These are phyloP conservation scores for Vitis vinifera DNA, from an alignment of 164 flowering plant species.

Conservation along the genomic window ASM3070453v1 NC_081811.1:24590501-24591000, in stretches of 20 bases:
- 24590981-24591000: slow-evolving; percentile 46
- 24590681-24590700: slow-evolving; percentile 19
- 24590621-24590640: slow-evolving; percentile 47
- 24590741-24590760: slow-evolving; percentile 47
- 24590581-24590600: slow-evolving; percentile 49
- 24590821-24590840: slow-evolving; percentile 32
- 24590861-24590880: not conserved
- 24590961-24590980: slow-evolving; percentile 13
- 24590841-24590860: not conserved
- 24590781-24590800: slow-evolving; percentile 55
- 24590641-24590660: slow-evolving; percentile 56
- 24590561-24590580: slow-evolving; percentile 43
- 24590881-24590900: not conserved
- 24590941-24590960: slow-evolving; percentile 35
- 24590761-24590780: slow-evolving; percentile 56
- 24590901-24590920: no score
- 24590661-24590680: slow-evolving; percentile 37
- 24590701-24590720: slow-evolving; percentile 35
- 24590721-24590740: slow-evolving; percentile 66
- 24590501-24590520: slow-evolving; percentile 22
- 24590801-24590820: slow-evolving; percentile 30
- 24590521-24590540: slow-evolving; percentile 47
- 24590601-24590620: slow-evolving; percentile 53
- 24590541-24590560: slow-evolving; percentile 59
- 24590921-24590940: slow-evolving; percentile 33